A percentile compares a stretch with the other conserved stretches of the same genome.
Conservation (phyloP, 768 basidiomycete genomes). For the Boletus rex-veris region DNA sequence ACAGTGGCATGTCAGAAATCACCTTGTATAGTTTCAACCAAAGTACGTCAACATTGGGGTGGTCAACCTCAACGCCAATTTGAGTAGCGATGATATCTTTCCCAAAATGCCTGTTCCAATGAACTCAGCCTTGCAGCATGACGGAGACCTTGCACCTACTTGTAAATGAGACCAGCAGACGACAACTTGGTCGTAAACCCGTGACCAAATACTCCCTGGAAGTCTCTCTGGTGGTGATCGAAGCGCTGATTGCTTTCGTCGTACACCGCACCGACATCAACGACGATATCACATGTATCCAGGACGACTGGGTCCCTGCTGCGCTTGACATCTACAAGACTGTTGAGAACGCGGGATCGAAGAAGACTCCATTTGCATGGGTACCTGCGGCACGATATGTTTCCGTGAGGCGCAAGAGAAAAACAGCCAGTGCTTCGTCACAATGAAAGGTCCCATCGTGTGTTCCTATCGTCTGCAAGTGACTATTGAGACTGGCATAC, state of each 20-base stretch:
- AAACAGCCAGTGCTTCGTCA: constrained; percentile 94
- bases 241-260: constrained; percentile 75
- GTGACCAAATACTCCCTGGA: constrained; percentile 83
- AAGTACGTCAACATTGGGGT: constrained; percentile 65
- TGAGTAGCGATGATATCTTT: constrained; percentile 74
- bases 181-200: constrained; percentile 88
- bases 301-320: constrained; percentile 69
- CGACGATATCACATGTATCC: constrained; percentile 86
- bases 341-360: neutral
- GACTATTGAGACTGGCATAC: neutral
- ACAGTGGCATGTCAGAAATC: constrained; percentile 1
- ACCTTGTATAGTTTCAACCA: constrained; percentile 92
- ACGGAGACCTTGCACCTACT: constrained; percentile 47
- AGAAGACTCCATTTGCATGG: constrained; percentile 11
- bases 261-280: constrained; percentile 94
- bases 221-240: constrained; percentile 96
- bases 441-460: constrained; percentile 97
- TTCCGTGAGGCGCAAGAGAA: constrained; percentile 74
- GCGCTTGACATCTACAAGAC: constrained; percentile 55
- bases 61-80: constrained; percentile 46
- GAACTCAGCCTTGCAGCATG: constrained; percentile 1
- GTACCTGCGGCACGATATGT: constrained; percentile 73
- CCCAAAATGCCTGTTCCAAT: constrained; percentile 71
- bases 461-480: constrained; percentile 75
- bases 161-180: constrained; percentile 93